A percentile compares a stretch with the other conserved stretches of the same genome.
phyloP scores from a whole-genome alignment of 169 alveolate genomes.

The Babesia bovis region DNA sequence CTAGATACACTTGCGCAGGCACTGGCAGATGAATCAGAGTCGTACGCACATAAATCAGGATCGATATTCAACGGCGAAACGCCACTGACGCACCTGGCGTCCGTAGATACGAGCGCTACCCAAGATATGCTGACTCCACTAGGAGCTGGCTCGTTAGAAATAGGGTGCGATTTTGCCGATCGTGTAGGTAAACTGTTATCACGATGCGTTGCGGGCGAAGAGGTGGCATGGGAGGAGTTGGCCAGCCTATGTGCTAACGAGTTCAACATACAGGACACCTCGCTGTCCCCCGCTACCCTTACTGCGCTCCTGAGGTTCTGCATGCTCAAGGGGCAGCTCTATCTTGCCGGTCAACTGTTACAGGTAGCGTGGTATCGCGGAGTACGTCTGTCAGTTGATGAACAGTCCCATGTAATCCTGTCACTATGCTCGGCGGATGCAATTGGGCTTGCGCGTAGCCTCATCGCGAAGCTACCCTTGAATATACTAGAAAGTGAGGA shows the following conservation, averaged over 20 bases:
- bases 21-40: conserved; percentile 29
- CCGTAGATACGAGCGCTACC: conserved; percentile 24
- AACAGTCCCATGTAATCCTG: conserved; percentile 36
- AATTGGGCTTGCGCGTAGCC: conserved; percentile 17
- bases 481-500: conserved; percentile 8
- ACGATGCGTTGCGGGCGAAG: conserved; percentile 57
- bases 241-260: conserved; percentile 36
- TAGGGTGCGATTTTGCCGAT: conserved; percentile 58
- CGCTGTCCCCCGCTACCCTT: conserved; percentile 16
- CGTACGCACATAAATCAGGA: conserved; percentile 28
- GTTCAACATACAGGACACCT: conserved; percentile 34
- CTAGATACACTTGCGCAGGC: conserved; percentile 39
- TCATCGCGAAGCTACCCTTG: conserved; percentile 23
- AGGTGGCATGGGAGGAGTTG: conserved; percentile 37
- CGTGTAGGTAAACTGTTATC: conserved; percentile 37
- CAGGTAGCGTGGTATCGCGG: conserved; percentile 50
- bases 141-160: conserved; percentile 23
- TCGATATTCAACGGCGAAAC: conserved; percentile 8
- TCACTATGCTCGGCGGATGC: conserved; percentile 29
- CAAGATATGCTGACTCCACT: conserved; percentile 56
- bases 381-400: conserved; percentile 12
- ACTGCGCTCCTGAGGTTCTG: conserved; percentile 40
- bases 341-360: conserved; percentile 36
- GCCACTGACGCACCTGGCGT: conserved; percentile 59
- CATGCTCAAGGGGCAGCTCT: conserved; percentile 37